phyloP scores from a whole-genome alignment of 768 basidiomycete species.

The Albatrellus ellisii region DNA sequence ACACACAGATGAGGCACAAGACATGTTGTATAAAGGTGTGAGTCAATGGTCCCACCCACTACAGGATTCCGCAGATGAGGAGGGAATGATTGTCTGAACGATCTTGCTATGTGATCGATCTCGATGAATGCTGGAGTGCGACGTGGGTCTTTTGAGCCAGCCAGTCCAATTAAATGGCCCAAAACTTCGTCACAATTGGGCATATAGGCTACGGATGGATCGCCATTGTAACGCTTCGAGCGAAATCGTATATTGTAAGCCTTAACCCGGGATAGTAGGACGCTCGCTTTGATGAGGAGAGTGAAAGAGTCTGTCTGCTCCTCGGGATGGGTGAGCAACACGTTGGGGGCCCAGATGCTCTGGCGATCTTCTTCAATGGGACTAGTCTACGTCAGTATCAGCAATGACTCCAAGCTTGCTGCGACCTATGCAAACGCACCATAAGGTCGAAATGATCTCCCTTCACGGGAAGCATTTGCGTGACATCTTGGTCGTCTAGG shows the following conservation, averaged over 20 bases:
- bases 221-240: conserved; percentile 45
- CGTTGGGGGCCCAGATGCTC: conserved; percentile 49
- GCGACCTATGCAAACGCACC: conserved; percentile 24
- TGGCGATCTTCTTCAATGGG: conserved; percentile 38
- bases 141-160: conserved; percentile 18
- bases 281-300: conserved; percentile 54
- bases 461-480: conserved; percentile 54
- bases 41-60: conserved; percentile 26
- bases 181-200: conserved; percentile 3
- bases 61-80: conserved; percentile 22
- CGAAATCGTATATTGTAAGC: conserved; percentile 57
- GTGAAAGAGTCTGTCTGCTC: conserved; percentile 58
- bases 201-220: conserved; percentile 30
- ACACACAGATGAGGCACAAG: conserved; percentile 19
- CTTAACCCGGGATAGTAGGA: conserved; percentile 49
- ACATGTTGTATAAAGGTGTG: conserved; percentile 18
- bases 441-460: conserved; percentile 48
- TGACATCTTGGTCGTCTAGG: conserved; percentile 63
- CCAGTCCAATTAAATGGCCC: neutral
- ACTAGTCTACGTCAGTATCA: conserved; percentile 15
- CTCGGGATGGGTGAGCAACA: conserved; percentile 48
- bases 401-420: conserved; percentile 4
- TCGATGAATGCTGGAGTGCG: conserved; percentile 19
- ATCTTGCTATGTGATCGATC: conserved; percentile 17
- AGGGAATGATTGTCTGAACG: conserved; percentile 17